These are phyloP conservation scores for Macrophomina pseudophaseolina DNA, from an alignment of 2,329 filamentous ascomycete genomes.

Conservation along the genomic window DNA sequence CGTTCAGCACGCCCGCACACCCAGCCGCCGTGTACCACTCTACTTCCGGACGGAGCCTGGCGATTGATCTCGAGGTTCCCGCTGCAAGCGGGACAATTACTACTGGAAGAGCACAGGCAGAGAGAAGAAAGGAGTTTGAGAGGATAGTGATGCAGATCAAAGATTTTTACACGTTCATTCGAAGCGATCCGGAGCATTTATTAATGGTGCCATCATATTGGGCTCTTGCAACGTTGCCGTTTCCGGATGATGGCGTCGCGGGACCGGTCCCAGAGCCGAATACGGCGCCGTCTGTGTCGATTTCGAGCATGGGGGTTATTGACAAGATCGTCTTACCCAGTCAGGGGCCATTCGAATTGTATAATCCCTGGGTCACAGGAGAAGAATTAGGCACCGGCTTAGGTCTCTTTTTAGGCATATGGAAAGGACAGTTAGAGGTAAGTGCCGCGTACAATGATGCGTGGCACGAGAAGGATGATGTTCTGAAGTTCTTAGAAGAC, in stretches of 20 bases:
- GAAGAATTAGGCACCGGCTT: constrained; percentile 48
- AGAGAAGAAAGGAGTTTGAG: neutral
- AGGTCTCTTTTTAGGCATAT: constrained; percentile 51
- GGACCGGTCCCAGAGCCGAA: constrained; percentile 28
- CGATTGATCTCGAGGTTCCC: constrained; percentile 27
- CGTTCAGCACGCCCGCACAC: constrained; percentile 26
- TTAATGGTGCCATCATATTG: neutral
- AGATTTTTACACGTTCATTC: constrained; percentile 24
- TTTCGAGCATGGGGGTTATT: constrained; percentile 32
- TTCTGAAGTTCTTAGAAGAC: constrained; percentile 27
- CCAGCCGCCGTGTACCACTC: constrained; percentile 30
- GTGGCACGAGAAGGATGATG: constrained; percentile 42
- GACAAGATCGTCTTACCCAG: constrained; percentile 42
- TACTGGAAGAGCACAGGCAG: neutral
- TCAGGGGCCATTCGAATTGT: constrained; percentile 36
- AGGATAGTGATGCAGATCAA: constrained; percentile 19
- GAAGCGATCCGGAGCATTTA: neutral
- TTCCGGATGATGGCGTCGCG: neutral
- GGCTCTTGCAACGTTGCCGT: neutral
- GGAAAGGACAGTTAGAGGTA: constrained; percentile 42
- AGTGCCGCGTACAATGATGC: constrained; percentile 53
- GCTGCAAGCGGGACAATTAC: neutral
- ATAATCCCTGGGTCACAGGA: constrained; percentile 52
- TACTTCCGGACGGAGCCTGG: constrained; percentile 28
- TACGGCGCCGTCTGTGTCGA: constrained; percentile 25